Conservation (phyloP, 805 yeast genomes). For the Middelhovenomyces tepae region DNA sequence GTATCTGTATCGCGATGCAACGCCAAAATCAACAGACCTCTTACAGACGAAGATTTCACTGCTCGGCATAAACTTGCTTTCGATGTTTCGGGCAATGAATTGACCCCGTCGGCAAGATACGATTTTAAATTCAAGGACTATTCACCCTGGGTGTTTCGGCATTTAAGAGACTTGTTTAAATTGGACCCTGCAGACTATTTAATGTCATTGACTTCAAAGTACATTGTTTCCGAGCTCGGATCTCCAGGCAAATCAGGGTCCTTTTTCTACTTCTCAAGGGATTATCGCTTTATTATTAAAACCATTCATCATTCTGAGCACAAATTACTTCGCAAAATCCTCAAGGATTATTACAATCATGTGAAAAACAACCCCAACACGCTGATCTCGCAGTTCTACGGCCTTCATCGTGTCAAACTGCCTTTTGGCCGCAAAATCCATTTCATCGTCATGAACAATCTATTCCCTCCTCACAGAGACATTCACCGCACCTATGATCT, state of each 20-base stretch:
- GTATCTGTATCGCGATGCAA: conserved; percentile 84
- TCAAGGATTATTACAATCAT: conserved; percentile 71
- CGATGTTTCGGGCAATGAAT: conserved; percentile 71
- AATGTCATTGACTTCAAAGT: conserved; percentile 85
- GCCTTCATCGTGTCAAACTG: conserved; percentile 86
- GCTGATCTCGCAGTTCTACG: conserved; percentile 89
- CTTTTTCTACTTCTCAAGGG: conserved; percentile 89
- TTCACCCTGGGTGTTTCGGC: conserved; percentile 88
- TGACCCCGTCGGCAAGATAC: conserved; percentile 88
- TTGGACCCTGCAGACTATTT: conserved; percentile 94
- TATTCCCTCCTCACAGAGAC: conserved; percentile 88
- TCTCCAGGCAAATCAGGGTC: conserved; percentile 98
- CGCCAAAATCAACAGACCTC: conserved; percentile 71
- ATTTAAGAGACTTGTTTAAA: conserved; percentile 68
- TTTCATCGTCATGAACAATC: conserved; percentile 91
- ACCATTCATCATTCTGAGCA: conserved; percentile 94
- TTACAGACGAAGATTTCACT: conserved; percentile 62
- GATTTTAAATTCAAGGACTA: conserved; percentile 97
- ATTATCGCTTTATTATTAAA: conserved; percentile 87
- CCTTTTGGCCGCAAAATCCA: conserved; percentile 78
- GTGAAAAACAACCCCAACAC: conserved; percentile 82
- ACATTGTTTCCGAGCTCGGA: conserved; percentile 81
- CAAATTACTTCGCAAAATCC: conserved; percentile 61
- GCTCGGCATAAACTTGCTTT: conserved; percentile 74
- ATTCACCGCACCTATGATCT: conserved; percentile 81